Base-by-base conservation (phyloP, 148 eudicot genomes). In the Bassia scoparia region DNA sequence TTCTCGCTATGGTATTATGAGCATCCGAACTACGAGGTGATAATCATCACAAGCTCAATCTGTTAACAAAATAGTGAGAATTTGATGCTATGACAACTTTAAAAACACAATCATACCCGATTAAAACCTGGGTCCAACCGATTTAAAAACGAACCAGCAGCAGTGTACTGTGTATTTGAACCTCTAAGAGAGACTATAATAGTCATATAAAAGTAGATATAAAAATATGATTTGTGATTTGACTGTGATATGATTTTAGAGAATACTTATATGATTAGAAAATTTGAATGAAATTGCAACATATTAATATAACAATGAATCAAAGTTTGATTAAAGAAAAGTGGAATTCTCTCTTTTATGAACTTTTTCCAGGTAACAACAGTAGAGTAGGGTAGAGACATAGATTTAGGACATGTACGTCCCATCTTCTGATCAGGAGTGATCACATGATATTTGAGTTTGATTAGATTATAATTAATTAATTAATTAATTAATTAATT, bases 81-180 rank as follows among this genome's bases (percentile, higher is more conserved):
- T n/a, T n/a, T n/a, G n/a, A n/a, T n/a, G n/a, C n/a, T n/a, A n/a
- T n/a, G n/a, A n/a, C n/a, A n/a, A n/a, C n/a, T n/a, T n/a, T n/a
- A n/a, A n/a, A n/a, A n/a, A n/a, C n/a, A n/a, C n/a, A n/a, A n/a
- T n/a, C n/a, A n/a, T n/a, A n/a, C n/a, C n/a, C n/a, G n/a, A n/a
- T n/a, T n/a, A n/a, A n/a, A n/a, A n/a, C n/a, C n/a, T n/a, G n/a
- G 46, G 48, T 58, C 78, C 78, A 75, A 75, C 78, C 67, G 9
- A 61, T 0, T 43, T 21, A 43, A 71, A 41, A 41, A 4, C 46
- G 12, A 8, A 41, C 46, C 12, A 41, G n/a, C n/a, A n/a, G n/a
- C n/a, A n/a, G n/a, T 41, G 9, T 41, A 41, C n/a, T n/a, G 43
- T 5, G 46, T 8, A 2, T 41, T 41, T 11, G 46, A 14, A 41